Evolutionary conservation across 306 rosid species (phyloP).

Genomic region (Carpinus viminea): DNA sequence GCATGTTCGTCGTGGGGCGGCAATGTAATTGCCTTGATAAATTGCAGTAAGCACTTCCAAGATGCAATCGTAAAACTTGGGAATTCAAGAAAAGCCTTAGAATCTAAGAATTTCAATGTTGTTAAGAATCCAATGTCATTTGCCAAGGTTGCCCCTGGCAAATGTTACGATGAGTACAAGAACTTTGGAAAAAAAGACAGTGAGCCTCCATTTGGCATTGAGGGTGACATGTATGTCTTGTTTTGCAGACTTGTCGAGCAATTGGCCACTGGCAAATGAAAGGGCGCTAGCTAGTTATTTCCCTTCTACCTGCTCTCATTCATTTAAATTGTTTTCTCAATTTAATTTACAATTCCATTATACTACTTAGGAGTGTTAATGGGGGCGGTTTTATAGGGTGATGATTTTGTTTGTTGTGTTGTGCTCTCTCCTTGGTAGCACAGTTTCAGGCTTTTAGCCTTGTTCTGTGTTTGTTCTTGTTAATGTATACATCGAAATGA

Average conservation of each 20-base stretch:
- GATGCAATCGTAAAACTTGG: conserved; percentile 7
- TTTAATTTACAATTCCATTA: too few species aligned
- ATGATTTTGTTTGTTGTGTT: too few species aligned
- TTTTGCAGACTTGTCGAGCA: conserved; percentile 18
- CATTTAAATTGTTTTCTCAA: too few species aligned
- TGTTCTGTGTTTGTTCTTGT: too few species aligned
- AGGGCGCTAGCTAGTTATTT: too few species aligned
- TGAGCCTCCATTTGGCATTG: not conserved
- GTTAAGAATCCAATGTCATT: conserved; percentile 3
- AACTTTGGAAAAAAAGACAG: not conserved
- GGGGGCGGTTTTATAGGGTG: too few species aligned
- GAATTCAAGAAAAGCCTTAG: not conserved
- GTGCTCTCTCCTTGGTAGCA: too few species aligned
- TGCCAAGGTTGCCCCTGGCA: conserved; percentile 11
- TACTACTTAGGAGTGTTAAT: too few species aligned
- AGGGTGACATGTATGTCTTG: not conserved
- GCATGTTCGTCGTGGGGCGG: too few species aligned
- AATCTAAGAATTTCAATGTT: not conserved
- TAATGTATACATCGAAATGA: too few species aligned
- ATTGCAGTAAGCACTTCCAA: conserved; percentile 10
- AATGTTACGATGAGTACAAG: conserved; percentile 18
- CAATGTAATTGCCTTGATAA: not conserved
- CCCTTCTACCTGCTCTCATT: too few species aligned
- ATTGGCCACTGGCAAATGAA: not conserved
- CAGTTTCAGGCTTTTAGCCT: too few species aligned